phyloP scores from a whole-genome alignment of 371 early-diverging fungal genomes.

The Mucor mucedo region DNA sequence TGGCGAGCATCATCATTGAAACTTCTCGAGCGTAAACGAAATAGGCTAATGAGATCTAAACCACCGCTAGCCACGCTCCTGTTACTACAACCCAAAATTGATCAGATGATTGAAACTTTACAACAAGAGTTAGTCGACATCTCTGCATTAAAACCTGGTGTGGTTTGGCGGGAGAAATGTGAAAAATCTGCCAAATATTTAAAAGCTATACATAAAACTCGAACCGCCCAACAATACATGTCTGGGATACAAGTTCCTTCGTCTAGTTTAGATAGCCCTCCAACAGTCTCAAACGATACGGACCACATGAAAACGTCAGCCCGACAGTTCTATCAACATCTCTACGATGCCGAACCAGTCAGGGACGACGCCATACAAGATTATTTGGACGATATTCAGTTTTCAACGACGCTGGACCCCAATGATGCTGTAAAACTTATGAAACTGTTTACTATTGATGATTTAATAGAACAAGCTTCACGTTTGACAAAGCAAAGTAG shows the following conservation, averaged over 20 bases:
- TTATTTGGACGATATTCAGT: background rate
- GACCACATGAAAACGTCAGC: background rate
- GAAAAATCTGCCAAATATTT: conserved; percentile 3
- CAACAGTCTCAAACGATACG: background rate
- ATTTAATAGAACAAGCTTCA: background rate
- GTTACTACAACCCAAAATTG: background rate
- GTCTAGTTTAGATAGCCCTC: background rate
- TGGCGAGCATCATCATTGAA: no score
- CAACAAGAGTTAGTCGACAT: conserved; percentile 5
- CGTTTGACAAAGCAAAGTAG: background rate
- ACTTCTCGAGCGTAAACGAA: no score
- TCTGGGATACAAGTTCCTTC: background rate
- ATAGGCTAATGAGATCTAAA: no score
- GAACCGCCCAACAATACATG: conserved; percentile 6
- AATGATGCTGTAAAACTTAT: background rate
- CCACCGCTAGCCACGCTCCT: background rate
- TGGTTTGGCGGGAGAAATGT: conserved; percentile 5
- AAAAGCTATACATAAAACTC: conserved; percentile 5
- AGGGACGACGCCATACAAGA: background rate
- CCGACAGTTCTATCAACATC: background rate
- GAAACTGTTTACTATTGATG: background rate
- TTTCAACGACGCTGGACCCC: background rate
- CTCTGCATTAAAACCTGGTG: background rate
- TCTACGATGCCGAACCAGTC: background rate
- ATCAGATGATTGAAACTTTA: background rate